Conservation (phyloP, 768 basidiomycete species). For the Goffeauzyma gilvescens region DNA sequence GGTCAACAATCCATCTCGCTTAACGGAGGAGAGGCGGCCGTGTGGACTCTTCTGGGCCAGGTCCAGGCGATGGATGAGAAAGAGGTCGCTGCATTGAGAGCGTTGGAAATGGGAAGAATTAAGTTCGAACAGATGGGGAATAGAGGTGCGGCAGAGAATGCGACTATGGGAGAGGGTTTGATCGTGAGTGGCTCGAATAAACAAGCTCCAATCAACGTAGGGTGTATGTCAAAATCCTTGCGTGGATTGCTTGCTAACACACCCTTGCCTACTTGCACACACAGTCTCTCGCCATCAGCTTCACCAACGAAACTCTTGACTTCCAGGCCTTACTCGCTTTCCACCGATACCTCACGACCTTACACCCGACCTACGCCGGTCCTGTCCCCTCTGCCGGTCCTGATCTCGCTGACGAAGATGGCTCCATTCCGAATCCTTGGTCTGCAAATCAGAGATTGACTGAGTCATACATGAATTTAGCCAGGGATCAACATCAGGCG, state of each 20-base stretch:
- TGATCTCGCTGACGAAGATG: constrained; percentile 4
- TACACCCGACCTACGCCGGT: constrained; percentile 37
- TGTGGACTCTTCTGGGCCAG: constrained; percentile 83
- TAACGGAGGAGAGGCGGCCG: constrained; percentile 52
- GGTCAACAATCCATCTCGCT: background rate
- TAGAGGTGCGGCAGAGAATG: constrained; percentile 16
- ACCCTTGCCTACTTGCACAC: no score
- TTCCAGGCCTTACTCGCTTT: constrained; percentile 68
- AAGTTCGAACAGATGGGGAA: constrained; percentile 9
- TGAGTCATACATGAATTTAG: constrained; percentile 62
- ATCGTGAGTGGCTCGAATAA: constrained; percentile 11
- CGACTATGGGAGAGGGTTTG: constrained; percentile 18
- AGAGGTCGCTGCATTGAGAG: constrained; percentile 34
- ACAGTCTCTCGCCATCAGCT: constrained; percentile 85
- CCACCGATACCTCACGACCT: constrained; percentile 61
- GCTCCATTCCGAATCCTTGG: constrained; percentile 40
- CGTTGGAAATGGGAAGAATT: constrained; percentile 31
- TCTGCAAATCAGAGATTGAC: constrained; percentile 60
- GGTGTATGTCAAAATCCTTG: no score
- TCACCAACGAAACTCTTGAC: constrained; percentile 84
- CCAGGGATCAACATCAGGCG: constrained; percentile 63
- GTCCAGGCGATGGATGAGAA: constrained; percentile 43
- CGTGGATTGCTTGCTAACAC: no score
- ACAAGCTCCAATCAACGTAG: no score
- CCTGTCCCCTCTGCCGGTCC: constrained; percentile 23